Conservation (phyloP, 345 rosid genomes). For the Sonneratia alba region DNA sequence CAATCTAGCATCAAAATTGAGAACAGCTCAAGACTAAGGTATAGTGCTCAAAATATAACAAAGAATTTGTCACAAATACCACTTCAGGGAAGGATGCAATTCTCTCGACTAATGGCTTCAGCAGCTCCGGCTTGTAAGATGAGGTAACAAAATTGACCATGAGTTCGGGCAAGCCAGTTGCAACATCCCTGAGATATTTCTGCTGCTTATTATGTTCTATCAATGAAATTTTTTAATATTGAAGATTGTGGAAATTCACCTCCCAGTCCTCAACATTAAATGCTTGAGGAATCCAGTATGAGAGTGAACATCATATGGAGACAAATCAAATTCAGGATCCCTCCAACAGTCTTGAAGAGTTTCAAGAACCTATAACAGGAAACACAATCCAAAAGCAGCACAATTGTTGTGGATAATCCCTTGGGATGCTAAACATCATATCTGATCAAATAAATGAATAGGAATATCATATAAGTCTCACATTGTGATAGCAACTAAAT, state of each 20-base stretch:
- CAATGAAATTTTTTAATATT: background rate
- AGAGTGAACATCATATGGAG: constrained; percentile 72
- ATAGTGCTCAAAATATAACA: constrained; percentile 1
- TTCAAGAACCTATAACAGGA: constrained; percentile 52
- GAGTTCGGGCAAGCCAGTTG: constrained; percentile 54
- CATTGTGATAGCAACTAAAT: background rate
- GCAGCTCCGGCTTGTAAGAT: constrained; percentile 69
- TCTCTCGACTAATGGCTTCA: constrained; percentile 73
- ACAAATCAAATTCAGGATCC: constrained; percentile 57
- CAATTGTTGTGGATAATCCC: background rate
- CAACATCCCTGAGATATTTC: constrained; percentile 45
- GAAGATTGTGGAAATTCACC: constrained; percentile 29
- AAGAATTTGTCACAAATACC: constrained; percentile 36
- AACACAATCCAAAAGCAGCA: background rate
- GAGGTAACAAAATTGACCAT: constrained; percentile 97
- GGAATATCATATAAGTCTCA: background rate
- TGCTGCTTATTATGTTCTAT: background rate
- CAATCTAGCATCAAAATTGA: background rate
- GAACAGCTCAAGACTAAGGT: background rate
- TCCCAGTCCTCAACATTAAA: constrained; percentile 89
- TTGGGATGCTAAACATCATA: background rate
- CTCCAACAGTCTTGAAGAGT: constrained; percentile 82
- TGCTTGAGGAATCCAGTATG: constrained; percentile 91
- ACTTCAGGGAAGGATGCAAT: constrained; percentile 71
- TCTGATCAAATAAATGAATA: background rate